phyloP scores from a whole-genome alignment of 2,329 filamentous ascomycete genomes.

The Trichophyton schoenleinii region DNA sequence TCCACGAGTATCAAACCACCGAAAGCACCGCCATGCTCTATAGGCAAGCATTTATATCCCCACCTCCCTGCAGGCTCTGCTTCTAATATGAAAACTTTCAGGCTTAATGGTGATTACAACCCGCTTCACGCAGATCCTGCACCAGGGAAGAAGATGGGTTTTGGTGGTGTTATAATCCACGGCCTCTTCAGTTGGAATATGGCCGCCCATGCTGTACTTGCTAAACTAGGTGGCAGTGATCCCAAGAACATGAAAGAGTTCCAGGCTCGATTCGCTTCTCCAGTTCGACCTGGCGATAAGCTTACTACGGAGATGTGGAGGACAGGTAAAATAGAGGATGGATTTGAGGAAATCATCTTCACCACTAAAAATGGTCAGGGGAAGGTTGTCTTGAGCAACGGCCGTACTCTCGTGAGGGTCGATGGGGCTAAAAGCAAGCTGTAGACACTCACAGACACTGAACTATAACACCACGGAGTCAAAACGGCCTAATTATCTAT shows the following conservation, averaged over 20 bases:
- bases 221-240: constrained; percentile 61
- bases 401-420: constrained; percentile 62
- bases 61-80: too few species aligned
- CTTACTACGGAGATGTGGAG: constrained; percentile 71
- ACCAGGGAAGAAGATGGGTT: constrained; percentile 79
- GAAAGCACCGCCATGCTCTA: constrained; percentile 64
- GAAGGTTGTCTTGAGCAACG: constrained; percentile 79
- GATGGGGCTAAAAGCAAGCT: constrained; percentile 51
- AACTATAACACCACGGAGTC: too few species aligned
- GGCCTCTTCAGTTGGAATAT: constrained; percentile 81
- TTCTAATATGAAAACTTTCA: constrained; percentile 18
- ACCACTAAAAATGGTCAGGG: constrained; percentile 63
- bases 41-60: constrained; percentile 31
- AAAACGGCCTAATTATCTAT: too few species aligned
- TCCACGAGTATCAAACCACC: constrained; percentile 58
- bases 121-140: constrained; percentile 79
- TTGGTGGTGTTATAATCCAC: constrained; percentile 79
- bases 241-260: constrained; percentile 76
- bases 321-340: constrained; percentile 49
- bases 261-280: constrained; percentile 75
- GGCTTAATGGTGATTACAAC: constrained; percentile 89
- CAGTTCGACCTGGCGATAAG: constrained; percentile 72
- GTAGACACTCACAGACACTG: constrained; percentile 26
- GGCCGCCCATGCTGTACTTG: constrained; percentile 59
- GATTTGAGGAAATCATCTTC: constrained; percentile 75